These are phyloP conservation scores for Monilinia polystroma DNA, from an alignment of 2,329 filamentous ascomycete species.

Conservation along the genomic window DNA sequence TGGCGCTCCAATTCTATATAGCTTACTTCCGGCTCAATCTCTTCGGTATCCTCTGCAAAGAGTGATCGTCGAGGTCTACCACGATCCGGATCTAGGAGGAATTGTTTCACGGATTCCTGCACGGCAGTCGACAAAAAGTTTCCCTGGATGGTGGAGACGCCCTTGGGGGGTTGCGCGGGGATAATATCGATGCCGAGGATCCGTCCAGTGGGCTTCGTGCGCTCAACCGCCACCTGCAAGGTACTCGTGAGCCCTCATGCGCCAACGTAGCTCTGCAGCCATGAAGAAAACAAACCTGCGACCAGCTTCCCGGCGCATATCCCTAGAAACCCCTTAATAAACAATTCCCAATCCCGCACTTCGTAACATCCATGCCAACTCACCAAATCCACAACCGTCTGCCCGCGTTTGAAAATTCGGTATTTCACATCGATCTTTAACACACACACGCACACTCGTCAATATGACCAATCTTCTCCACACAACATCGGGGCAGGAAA, in stretches of 20 bases:
- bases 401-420: too few relatives aligned
- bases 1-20: conserved; percentile 66
- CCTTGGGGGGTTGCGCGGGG: conserved; percentile 83
- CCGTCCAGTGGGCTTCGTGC: conserved; percentile 71
- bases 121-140: conserved; percentile 79
- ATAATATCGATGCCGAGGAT: conserved; percentile 94
- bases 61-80: conserved; percentile 48
- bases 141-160: conserved; percentile 92
- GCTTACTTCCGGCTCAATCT: conserved; percentile 41
- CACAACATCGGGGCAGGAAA: not conserved
- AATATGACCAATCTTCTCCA: too few relatives aligned
- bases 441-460: not conserved
- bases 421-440: not conserved
- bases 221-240: conserved; percentile 72
- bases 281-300: conserved; percentile 51
- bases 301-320: conserved; percentile 75
- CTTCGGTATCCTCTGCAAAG: conserved; percentile 13
- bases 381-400: too few relatives aligned
- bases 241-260: not conserved
- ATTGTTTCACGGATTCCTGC: conserved; percentile 73
- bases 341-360: conserved; percentile 2
- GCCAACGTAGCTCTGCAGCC: too few relatives aligned
- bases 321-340: conserved; percentile 49
- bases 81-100: conserved; percentile 64
- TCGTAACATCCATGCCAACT: conserved; percentile 39